Evolutionary conservation across 2,329 filamentous ascomycete species (phyloP).

Genomic region (Verticillium nubilum): DNA sequence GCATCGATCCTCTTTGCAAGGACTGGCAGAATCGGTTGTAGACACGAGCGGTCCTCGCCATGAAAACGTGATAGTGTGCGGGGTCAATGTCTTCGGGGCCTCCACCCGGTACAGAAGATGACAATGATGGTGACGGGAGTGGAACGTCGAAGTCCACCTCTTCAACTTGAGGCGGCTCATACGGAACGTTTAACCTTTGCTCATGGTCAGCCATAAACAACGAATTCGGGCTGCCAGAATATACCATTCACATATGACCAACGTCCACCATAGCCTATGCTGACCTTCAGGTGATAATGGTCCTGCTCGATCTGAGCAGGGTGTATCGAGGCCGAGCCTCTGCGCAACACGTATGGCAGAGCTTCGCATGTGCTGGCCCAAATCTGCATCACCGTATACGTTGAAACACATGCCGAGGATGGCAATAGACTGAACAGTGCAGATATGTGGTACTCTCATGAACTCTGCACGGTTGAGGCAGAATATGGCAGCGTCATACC

Average conservation of each 20-base stretch:
- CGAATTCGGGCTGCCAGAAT: too few relatives aligned
- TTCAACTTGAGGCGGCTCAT: constrained; percentile 4
- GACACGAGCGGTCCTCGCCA: constrained; percentile 6
- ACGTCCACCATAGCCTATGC: constrained; percentile 7
- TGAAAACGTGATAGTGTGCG: constrained; percentile 8
- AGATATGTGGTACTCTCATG: constrained; percentile 6
- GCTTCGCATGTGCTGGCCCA: constrained; percentile 9
- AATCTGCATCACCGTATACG: constrained; percentile 9
- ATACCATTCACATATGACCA: constrained; percentile 10
- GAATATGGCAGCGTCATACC: constrained; percentile 13
- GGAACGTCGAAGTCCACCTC: constrained; percentile 4
- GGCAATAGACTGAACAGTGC: constrained; percentile 11
- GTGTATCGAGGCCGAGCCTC: constrained; percentile 5
- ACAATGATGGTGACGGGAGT: not conserved
- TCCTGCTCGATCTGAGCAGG: not conserved
- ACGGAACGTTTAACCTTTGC: constrained; percentile 5
- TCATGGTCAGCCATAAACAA: not conserved
- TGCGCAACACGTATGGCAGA: constrained; percentile 12
- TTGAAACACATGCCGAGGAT: constrained; percentile 13
- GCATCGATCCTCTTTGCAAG: not conserved
- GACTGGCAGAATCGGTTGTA: constrained; percentile 7
- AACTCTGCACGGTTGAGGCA: constrained; percentile 11
- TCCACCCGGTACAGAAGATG: not conserved
- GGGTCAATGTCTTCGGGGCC: not conserved
- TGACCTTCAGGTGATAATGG: constrained; percentile 4